Conservation (phyloP, 352 stramenopile genomes). For the Globisporangium recalcitrans region DNA sequence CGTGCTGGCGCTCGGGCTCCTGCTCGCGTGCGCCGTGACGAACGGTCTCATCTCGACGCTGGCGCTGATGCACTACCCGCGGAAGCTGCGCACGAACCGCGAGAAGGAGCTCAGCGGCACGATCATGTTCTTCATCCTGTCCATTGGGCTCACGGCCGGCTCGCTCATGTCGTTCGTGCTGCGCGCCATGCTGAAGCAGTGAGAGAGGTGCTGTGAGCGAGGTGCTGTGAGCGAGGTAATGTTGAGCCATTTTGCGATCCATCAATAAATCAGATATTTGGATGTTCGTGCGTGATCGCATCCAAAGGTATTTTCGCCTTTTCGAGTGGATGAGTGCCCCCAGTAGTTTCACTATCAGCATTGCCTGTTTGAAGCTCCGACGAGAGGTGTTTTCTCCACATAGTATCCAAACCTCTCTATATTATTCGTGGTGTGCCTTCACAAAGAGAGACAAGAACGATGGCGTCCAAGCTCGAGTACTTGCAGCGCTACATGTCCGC, state of each 20-base stretch:
- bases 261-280: background rate
- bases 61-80: conserved; percentile 75
- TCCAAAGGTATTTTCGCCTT: too few relatives aligned
- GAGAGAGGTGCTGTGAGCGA: background rate
- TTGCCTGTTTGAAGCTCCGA: too few relatives aligned
- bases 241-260: too few relatives aligned
- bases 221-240: background rate
- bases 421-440: too few relatives aligned
- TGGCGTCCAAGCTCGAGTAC: conserved; percentile 74
- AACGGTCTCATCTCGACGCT: conserved; percentile 72
- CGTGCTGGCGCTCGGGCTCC: conserved; percentile 47
- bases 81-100: conserved; percentile 38
- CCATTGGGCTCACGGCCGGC: conserved; percentile 58
- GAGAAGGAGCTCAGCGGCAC: conserved; percentile 74
- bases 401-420: too few relatives aligned
- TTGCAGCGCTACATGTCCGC: conserved; percentile 69
- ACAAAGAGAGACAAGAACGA: conserved; percentile 1
- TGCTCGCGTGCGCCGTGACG: conserved; percentile 53
- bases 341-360: too few relatives aligned
- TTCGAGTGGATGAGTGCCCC: too few relatives aligned
- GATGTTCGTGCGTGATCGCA: too few relatives aligned
- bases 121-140: conserved; percentile 83
- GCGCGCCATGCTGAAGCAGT: conserved; percentile 70
- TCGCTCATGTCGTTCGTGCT: conserved; percentile 77
- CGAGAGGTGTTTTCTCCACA: too few relatives aligned